Evolutionary conservation across 1,139 yeast species (phyloP), one percentile per base, ranked within the genome.

Genomic region (Kazachstania sp.): DNA sequence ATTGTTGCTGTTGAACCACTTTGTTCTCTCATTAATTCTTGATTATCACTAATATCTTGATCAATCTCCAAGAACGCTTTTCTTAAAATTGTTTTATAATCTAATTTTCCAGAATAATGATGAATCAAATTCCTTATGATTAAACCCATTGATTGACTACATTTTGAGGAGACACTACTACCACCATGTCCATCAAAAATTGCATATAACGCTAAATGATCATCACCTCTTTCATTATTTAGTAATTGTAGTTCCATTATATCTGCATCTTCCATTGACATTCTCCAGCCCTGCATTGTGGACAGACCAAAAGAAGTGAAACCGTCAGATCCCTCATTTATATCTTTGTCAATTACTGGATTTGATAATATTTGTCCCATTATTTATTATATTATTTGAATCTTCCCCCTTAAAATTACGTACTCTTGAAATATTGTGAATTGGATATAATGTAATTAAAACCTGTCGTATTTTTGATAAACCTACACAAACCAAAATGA

Each of bases 111-210:
- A 15, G 19, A 32, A 8, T 16, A n/a, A 32, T 15, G 36, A 18
- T 38, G 41, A 2, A 38, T n/a, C 9, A 38, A 13, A 16, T 38
- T 29, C 18, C 32, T 18, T 12, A 38, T 28, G n/a, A 23, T 23
- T 3, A 30, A 28, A 3, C 32, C 16, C 32, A 38, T 28, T 18
- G 75, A 73, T 40, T 68, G 82, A 31, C 98, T 97, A 35, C 95
- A 81, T 67, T 79, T 92, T 48, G 81, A 73, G 43, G 99, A 97
- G 44, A 90, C 95, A 55, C 79, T 79, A 54, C 86, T 88, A 54
- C 97, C 98, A 47, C 98, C 98, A 65, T 92, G 98, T 47, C 99
- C 98, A 64, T 92, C 98, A 65, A 86, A 94, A 20, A 92, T 96
- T 41, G 92, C 96, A 64, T 90, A 92, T 61, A 88, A 86, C 12